A percentile compares a stretch with the other conserved stretches of the same genome.
phyloP scores from a whole-genome alignment of 495 filamentous ascomycete genomes.

The Podospora australis region DNA sequence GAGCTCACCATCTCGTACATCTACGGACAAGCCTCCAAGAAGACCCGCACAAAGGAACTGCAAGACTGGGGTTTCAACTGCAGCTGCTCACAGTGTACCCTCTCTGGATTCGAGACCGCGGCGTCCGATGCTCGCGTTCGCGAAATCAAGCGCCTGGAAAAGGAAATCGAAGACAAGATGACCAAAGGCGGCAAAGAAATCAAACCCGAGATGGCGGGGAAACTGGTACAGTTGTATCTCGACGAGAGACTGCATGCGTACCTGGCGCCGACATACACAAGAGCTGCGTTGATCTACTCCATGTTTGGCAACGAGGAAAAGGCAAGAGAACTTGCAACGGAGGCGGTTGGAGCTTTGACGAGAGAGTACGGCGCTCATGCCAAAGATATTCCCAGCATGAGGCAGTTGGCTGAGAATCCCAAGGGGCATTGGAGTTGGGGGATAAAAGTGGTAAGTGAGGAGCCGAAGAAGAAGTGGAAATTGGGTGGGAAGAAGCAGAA shows the following conservation, averaged over 20 bases:
- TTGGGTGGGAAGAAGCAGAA: neutral
- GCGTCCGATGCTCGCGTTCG: slow-evolving; percentile 32
- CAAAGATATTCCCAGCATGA: slow-evolving; percentile 31
- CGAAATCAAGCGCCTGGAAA: slow-evolving; percentile 28
- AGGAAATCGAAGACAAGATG: slow-evolving; percentile 28
- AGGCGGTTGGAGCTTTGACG: slow-evolving; percentile 28
- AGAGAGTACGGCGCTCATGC: slow-evolving; percentile 28
- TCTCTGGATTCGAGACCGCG: slow-evolving; percentile 9
- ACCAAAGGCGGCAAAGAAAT: slow-evolving; percentile 13
- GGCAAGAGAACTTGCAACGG: slow-evolving; percentile 25
- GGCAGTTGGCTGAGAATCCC: slow-evolving; percentile 26
- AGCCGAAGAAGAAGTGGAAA: neutral
- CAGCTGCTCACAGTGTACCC: slow-evolving; percentile 30
- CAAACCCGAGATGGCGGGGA: slow-evolving; percentile 27
- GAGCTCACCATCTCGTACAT: slow-evolving; percentile 40
- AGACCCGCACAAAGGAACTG: slow-evolving; percentile 30
- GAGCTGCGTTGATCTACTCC: slow-evolving; percentile 37
- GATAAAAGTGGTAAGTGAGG: slow-evolving; percentile 4
- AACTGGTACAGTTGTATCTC: slow-evolving; percentile 29
- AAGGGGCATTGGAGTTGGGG: slow-evolving; percentile 24
- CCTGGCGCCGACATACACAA: slow-evolving; percentile 31
- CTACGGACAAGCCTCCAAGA: slow-evolving; percentile 21
- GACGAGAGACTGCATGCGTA: slow-evolving; percentile 32
- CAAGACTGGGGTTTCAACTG: slow-evolving; percentile 37
- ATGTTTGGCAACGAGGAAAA: slow-evolving; percentile 34